Base-by-base conservation (phyloP, 1,284 basidiomycete species). In the Heterobasidion annosum region DNA sequence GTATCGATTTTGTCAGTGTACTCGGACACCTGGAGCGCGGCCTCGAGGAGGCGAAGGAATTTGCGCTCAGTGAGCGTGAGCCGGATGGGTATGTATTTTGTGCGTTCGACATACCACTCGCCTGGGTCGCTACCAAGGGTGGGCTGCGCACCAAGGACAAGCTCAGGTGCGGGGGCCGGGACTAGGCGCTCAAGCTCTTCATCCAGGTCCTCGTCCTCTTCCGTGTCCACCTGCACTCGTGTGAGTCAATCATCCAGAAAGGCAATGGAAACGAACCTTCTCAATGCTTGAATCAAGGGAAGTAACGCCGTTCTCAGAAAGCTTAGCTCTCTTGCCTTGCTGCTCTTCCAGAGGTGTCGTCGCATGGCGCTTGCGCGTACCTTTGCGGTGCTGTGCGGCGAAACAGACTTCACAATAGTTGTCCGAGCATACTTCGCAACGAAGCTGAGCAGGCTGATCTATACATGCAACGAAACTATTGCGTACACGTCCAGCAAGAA, bases 1-100 rank as follows among this genome's bases (percentile, higher is more conserved):
- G 83, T 86, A 68, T 91, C 88, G 42, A 90, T 88, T 65, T 88
- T 88, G 74, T 91, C 88, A 34, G 88, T 91, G 64, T 91, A 91
- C 65, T 91, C 89, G 7, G 85, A 88, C 19, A 91, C 88, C 50
- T 78, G 79, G 35, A 89, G 75, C 1, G 89, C 88, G 6, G 88
- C 88, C 56, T 91, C 89, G 48, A 91, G 74, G 5, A 91, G 76
- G 32, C 88, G 83, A 51, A 91, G 81, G 65, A 75, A 87, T 67
- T 91, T 91, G 57, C 89, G 83, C 68, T 91, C 88, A 43, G 63
- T 61, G 34, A 88, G 70, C 0, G 82, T 83, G 25, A 91, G 73
- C 19, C 88, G 86, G 18, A 91, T 66, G 1, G 88, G 88, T 54
- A 91, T 90, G 67, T 73, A 87, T 66, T 85, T 87, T 15, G 87